Evolutionary conservation across 306 rosid species (phyloP), one percentile per base, ranked within the genome.

Genomic region (Ormosia semicastrata): DNA sequence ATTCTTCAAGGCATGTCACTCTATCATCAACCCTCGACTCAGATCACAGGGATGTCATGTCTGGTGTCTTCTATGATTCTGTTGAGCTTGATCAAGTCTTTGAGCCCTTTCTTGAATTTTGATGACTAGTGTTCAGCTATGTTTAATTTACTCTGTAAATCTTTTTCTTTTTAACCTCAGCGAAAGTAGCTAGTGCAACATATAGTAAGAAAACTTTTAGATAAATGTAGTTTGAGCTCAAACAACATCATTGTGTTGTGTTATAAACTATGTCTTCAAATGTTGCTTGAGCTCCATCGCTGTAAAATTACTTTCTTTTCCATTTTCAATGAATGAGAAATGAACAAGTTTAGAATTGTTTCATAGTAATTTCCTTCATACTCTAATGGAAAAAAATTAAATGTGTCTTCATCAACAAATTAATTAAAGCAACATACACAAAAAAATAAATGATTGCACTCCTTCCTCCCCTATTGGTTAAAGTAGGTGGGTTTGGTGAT

Each of bases 21-120:
- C 37, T 86, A 2, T 69, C 88, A 43, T 73, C 90, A 53, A 73
- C 78, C 1, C 71, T 79, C 2, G 84, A 71, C 8, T 83, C 82
- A 0, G 81, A 75, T 18, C 52, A 81, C 12, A 24, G 57, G 10
- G 63, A 46, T 64, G 73, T 44, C 2, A 50, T 85, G n/a, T 30
- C 86, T 44, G 63, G 47, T 72, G 9, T 37, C 24, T 40, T 85
- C 50, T 76, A 52, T 78, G 73, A 53, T 32, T 7, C 68, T 14
- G 6, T 44, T 77, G 68, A 34, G 3, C 4, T 84, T 29, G 81
- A 74, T 71, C 71, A 57, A 10, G 73, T 33, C 39, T 24, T 76
- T 65, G 67, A 62, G 17, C 14, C 24, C 60, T 36, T 65, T 30
- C 43, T 83, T 53, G 8, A 44, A 37, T 58, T 64, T 49, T 4